Conservation (phyloP, 1,284 basidiomycete genomes). For the Fistulina hepatica region DNA sequence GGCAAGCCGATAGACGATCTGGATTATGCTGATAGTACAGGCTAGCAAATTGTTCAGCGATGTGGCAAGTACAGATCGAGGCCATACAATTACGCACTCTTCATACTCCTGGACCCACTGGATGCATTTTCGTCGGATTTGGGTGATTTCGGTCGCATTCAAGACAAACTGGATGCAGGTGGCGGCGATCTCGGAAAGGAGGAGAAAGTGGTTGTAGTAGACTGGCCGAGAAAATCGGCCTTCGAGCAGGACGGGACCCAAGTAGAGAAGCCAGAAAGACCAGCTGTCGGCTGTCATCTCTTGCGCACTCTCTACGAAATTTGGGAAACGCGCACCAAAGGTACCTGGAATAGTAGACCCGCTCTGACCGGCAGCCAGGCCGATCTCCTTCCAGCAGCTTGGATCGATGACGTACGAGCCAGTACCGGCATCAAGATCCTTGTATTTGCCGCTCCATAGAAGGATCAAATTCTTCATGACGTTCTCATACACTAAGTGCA, state of each 20-base stretch:
- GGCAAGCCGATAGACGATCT: conserved; percentile 11
- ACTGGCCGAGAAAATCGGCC: conserved; percentile 17
- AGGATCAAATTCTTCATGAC: conserved; percentile 28
- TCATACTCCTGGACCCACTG: conserved; percentile 35
- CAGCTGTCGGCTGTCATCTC: conserved; percentile 23
- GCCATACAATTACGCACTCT: conserved; percentile 19
- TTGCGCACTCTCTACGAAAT: conserved; percentile 23
- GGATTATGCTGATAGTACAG: conserved; percentile 13
- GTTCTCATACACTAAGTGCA: conserved; percentile 38
- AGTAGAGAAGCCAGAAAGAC: conserved; percentile 29
- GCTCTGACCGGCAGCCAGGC: conserved; percentile 17
- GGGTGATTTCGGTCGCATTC: conserved; percentile 21
- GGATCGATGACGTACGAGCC: conserved; percentile 19
- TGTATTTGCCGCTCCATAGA: conserved; percentile 31
- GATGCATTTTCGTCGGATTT: conserved; percentile 24
- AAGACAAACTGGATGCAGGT: conserved; percentile 32
- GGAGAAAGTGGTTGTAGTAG: conserved; percentile 34
- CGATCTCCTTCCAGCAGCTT: conserved; percentile 26
- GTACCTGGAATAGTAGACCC: conserved; percentile 24
- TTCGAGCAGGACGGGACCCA: conserved; percentile 24
- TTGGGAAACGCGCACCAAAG: conserved; percentile 27
- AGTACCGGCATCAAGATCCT: conserved; percentile 20
- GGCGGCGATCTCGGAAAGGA: conserved; percentile 29
- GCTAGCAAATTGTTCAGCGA: conserved; percentile 4
- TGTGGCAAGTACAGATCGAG: neutral